These are phyloP conservation scores for Neurospora cerealis DNA, from an alignment of 495 filamentous ascomycete genomes.

Conservation along the genomic window DNA sequence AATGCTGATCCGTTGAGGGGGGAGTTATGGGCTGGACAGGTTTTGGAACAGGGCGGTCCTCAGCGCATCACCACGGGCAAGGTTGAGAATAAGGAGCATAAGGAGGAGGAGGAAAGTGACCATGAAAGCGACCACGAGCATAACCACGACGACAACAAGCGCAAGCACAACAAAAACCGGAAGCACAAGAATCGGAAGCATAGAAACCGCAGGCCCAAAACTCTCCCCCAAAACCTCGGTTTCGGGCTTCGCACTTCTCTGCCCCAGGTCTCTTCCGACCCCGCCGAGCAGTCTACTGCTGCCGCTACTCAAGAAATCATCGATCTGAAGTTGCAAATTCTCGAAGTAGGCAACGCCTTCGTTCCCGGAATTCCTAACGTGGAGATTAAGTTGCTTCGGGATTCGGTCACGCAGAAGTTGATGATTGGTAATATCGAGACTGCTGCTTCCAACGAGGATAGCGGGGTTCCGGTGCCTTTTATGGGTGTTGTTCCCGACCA, in stretches of 20 bases:
- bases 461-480: constrained; percentile 1
- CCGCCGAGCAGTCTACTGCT: constrained; percentile 15
- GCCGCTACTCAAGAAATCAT: constrained; percentile 29
- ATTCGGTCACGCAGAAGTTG: constrained; percentile 25
- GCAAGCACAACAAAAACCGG: constrained; percentile 4
- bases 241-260: constrained; percentile 31
- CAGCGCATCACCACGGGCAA: too few species aligned
- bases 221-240: constrained; percentile 24
- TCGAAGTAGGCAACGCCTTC: constrained; percentile 37
- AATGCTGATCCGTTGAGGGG: constrained; percentile 19
- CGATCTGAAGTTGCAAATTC: constrained; percentile 36
- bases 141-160: constrained; percentile 7
- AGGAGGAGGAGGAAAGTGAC: background rate
- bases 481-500: background rate
- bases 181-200: constrained; percentile 8
- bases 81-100: background rate
- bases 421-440: constrained; percentile 30
- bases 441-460: constrained; percentile 8
- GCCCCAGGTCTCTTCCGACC: constrained; percentile 22
- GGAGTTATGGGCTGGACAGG: constrained; percentile 20
- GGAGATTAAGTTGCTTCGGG: constrained; percentile 35
- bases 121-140: constrained; percentile 1
- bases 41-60: constrained; percentile 3
- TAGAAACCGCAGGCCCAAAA: constrained; percentile 3
- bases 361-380: constrained; percentile 37